These are phyloP conservation scores for Pseudocercospora ulei DNA, from an alignment of 2,329 filamentous ascomycete genomes.

Conservation along the genomic window DNA sequence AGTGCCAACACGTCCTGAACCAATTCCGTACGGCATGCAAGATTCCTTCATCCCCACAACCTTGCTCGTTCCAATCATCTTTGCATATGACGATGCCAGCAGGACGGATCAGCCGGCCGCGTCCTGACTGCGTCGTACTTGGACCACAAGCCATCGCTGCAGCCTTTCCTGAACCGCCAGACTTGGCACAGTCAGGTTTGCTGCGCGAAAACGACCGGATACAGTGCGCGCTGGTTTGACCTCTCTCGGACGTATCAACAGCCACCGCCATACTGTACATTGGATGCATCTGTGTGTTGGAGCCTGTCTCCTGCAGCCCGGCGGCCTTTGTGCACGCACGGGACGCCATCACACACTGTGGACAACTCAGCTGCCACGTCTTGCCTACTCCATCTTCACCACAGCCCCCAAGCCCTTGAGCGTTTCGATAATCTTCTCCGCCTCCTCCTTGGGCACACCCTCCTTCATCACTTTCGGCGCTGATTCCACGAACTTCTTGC, in stretches of 20 bases:
- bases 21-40: no score
- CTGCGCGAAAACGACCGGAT: no score
- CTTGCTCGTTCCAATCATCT: no score
- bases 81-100: no score
- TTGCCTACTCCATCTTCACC: constrained; percentile 68
- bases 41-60: no score
- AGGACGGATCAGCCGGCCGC: no score
- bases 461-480: constrained; percentile 99
- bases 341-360: constrained; percentile 7
- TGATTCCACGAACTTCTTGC: constrained; percentile 99
- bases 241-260: neutral
- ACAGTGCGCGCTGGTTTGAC: neutral
- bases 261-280: constrained; percentile 13
- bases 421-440: constrained; percentile 92
- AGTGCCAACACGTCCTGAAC: no score
- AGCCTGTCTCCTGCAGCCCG: constrained; percentile 5
- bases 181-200: no score
- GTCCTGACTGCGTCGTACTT: no score
- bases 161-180: no score
- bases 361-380: neutral
- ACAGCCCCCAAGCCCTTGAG: constrained; percentile 89
- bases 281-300: constrained; percentile 11
- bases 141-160: no score
- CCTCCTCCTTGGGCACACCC: constrained; percentile 95
- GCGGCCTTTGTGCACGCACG: constrained; percentile 12